phyloP scores from a whole-genome alignment of 148 eudicot species.

The Beta vulgaris region DNA sequence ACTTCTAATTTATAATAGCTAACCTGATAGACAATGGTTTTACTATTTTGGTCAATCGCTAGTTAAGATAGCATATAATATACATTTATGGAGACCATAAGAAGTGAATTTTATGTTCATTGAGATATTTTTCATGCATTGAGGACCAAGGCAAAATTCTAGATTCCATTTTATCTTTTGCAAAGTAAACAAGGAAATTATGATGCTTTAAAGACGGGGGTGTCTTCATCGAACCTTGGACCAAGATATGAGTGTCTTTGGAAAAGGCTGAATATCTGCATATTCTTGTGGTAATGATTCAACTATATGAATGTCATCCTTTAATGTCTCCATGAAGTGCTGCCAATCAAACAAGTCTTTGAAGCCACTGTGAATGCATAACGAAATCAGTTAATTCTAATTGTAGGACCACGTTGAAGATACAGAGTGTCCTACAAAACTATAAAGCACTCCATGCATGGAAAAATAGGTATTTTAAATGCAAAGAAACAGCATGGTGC shows the following conservation, averaged over 20 bases:
- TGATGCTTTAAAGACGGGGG: background rate
- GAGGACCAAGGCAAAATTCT: background rate
- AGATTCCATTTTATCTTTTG: too few relatives aligned
- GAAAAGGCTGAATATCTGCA: constrained; percentile 66
- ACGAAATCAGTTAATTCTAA: constrained; percentile 9
- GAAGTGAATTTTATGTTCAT: background rate
- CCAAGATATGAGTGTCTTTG: constrained; percentile 92
- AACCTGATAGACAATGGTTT: constrained; percentile 47
- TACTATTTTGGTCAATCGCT: constrained; percentile 12
- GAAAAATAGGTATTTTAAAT: background rate
- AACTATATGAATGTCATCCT: constrained; percentile 76
- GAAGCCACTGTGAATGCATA: constrained; percentile 70
- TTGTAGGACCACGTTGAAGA: background rate
- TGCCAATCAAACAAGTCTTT: constrained; percentile 95
- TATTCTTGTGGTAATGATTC: constrained; percentile 66
- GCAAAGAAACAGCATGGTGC: background rate
- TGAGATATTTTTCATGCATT: background rate
- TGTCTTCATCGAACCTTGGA: constrained; percentile 62
- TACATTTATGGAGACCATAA: background rate
- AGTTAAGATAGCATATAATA: background rate
- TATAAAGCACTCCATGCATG: background rate
- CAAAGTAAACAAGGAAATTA: background rate
- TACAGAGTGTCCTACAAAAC: background rate
- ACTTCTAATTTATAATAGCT: constrained; percentile 79
- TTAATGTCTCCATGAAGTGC: constrained; percentile 75